A percentile compares a stretch with the other conserved stretches of the same genome.
phyloP scores from a whole-genome alignment of 768 basidiomycete genomes.

The Serendipita sp. region DNA sequence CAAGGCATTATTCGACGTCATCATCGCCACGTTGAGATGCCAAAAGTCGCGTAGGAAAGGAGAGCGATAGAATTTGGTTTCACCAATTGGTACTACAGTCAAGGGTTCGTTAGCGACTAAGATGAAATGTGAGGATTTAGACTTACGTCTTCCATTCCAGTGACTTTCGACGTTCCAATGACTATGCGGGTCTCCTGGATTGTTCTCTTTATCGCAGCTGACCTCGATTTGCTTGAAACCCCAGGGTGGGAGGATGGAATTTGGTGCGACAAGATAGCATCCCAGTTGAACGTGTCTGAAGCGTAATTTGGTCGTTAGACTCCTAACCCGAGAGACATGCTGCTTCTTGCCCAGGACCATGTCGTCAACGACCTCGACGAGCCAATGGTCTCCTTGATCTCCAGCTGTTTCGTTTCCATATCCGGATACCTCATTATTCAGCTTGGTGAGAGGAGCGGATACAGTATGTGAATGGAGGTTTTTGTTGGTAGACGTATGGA shows the following conservation, averaged over 20 bases:
- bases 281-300: conserved; percentile 62
- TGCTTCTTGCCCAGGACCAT: conserved; percentile 42
- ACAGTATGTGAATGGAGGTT: conserved; percentile 88
- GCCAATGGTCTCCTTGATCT: conserved; percentile 80
- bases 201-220: conserved; percentile 77
- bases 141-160: conserved; percentile 86
- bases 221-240: conserved; percentile 99
- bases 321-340: conserved; percentile 57
- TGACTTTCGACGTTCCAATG: conserved; percentile 99
- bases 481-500: conserved; percentile 66
- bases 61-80: conserved; percentile 70
- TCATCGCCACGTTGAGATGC: conserved; percentile 99
- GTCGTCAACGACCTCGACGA: conserved; percentile 88
- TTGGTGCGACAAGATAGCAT: conserved; percentile 83
- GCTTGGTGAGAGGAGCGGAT: conserved; percentile 75
- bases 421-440: conserved; percentile 80
- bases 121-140: not conserved
- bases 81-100: conserved; percentile 57
- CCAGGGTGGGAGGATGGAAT: conserved; percentile 86
- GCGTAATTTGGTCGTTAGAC: conserved; percentile 77
- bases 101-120: not conserved
- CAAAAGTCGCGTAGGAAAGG: conserved; percentile 95
- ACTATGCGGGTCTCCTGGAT: conserved; percentile 64
- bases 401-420: conserved; percentile 87
- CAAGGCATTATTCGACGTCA: conserved; percentile 98